Conservation (phyloP, 345 rosid genomes). For the Corymbia maculata region DNA sequence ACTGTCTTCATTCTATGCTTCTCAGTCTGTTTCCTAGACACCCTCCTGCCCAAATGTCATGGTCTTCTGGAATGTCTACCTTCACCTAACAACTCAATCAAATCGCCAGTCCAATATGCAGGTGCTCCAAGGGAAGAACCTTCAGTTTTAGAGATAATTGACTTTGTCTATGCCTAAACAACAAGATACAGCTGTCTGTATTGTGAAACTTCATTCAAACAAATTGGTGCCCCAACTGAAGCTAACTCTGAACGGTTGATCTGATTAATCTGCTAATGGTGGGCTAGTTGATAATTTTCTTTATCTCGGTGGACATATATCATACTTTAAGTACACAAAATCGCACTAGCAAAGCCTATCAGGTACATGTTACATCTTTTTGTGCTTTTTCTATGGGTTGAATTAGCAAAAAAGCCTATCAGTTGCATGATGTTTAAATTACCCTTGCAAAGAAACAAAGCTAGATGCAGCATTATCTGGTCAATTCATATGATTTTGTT, state of each 20-base stretch:
- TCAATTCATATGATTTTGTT: neutral
- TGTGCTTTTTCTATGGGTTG: neutral
- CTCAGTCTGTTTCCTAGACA: neutral
- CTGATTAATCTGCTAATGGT: neutral
- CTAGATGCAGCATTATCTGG: neutral
- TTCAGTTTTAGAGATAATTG: neutral
- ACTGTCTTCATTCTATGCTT: neutral
- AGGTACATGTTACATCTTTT: neutral
- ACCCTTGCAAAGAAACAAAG: neutral
- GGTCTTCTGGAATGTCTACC: neutral
- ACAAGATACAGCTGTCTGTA: neutral
- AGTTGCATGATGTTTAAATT: neutral
- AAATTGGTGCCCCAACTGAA: neutral
- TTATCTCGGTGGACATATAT: neutral
- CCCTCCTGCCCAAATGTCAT: neutral
- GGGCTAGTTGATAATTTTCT: neutral
- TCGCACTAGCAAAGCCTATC: neutral
- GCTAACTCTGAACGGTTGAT: neutral
- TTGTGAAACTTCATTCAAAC: neutral
- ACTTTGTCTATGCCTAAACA: neutral
- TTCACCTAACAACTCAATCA: neutral
- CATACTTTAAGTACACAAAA: neutral
- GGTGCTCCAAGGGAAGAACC: neutral
- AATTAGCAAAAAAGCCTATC: neutral
- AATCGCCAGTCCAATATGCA: neutral